These are phyloP conservation scores for Pelargonium nanum DNA, from an alignment of 345 rosid species.

Conservation along the genomic window DNA sequence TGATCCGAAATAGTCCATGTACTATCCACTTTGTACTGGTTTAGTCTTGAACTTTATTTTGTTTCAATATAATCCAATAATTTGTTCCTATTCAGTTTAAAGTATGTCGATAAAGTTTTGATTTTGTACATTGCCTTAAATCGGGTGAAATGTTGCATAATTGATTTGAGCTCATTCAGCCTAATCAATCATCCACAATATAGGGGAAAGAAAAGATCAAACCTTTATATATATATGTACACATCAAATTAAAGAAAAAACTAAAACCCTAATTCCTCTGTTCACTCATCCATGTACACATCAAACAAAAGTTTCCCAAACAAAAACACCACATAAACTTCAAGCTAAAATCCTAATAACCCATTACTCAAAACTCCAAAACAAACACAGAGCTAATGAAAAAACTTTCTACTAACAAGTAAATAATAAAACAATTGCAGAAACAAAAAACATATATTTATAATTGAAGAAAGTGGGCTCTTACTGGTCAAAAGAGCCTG, in stretches of 20 bases:
- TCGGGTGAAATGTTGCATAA: background rate
- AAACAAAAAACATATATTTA: too few relatives aligned
- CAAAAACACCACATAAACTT: background rate
- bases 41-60: too few relatives aligned
- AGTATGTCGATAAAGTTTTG: too few relatives aligned
- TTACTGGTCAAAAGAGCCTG: slow-evolving; percentile 10
- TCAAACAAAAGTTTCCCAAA: background rate
- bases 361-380: background rate
- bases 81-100: too few relatives aligned
- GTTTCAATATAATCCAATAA: too few relatives aligned
- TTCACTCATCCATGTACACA: too few relatives aligned
- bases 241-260: background rate
- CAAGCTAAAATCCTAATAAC: background rate
- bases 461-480: slow-evolving; percentile 1
- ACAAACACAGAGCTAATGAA: background rate
- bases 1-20: too few relatives aligned
- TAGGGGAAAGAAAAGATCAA: background rate
- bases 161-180: background rate
- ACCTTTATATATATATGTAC: background rate
- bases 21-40: too few relatives aligned
- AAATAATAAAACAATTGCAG: too few relatives aligned
- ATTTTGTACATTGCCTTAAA: too few relatives aligned
- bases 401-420: background rate
- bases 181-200: background rate
- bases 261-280: background rate